Base-by-base conservation (phyloP, 176 grass and related monocot species). In the Zizania latifolia region DNA sequence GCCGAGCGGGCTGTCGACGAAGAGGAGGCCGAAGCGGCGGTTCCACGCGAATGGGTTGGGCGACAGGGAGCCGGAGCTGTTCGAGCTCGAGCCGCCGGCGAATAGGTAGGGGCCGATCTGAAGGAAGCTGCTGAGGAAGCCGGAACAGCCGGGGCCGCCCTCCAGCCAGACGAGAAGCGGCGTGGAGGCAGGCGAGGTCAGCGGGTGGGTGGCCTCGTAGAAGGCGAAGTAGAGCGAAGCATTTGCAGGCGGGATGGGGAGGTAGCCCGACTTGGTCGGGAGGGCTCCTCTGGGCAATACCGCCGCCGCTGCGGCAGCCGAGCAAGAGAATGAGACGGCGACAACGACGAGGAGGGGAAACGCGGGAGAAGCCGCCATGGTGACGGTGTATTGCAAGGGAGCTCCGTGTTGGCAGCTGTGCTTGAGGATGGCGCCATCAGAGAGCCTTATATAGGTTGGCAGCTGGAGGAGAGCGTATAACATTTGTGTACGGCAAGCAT, bases 1-100 rank as follows among this genome's bases (percentile, higher is more conserved):
- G 41, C 86, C 86, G 0, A 92, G 82, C 16, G 90, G 90, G 64
- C 63, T 92, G 75, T 89, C 86, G 26, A 92, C 61, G 86, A 92
- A 86, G 70, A 92, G 79, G 16, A 92, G 79, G 4, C 75, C 86
- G 12, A 83, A 86, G 11, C 63, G 86, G 11, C 57, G 78, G 83
- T 89, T 89, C 79, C 90, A 89, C 5, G 90, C 72, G 58, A 46
- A 85, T 24, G 83, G 86, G 32, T 92, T 86, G 8, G 11, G 56
- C 11, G 75, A 50, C 33, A 57, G 73, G 4, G 81, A 44, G 8
- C 2, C 33, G 76, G 45, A 41, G 40, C 48, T 12, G 43, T n/a
- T n/a, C n/a, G 43, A 40, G 38, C 38, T 45, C 38, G 38, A 40
- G 58, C 57, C 22, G 35, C 12, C 19, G 55, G 40, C 27, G 79